Base-by-base conservation (phyloP, 1,284 basidiomycete species). In the Anthracocystis panici-leucophaei region DNA sequence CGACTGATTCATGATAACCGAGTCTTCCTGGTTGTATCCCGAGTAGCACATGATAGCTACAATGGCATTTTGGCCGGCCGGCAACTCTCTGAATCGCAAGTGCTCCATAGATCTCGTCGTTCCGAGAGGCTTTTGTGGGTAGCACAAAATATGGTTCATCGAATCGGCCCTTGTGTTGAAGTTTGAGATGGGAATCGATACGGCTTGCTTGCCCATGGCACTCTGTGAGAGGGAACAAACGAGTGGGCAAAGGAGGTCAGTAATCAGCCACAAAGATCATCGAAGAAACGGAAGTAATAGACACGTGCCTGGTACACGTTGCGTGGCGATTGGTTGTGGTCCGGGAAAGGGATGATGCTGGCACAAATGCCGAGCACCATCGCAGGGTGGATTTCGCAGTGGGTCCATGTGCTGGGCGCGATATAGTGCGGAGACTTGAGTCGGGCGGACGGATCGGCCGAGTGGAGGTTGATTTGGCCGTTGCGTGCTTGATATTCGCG, bases 11-110 rank as follows among this genome's bases (percentile, higher is more conserved):
- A 99, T 97, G 86, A 99, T 99, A 86, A 99, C 96, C 76, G 97
- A 99, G 89, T 99, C 97, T 91, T 99, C 97, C 87, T 99, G 97
- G 87, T 99, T 99, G 88, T 99, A 99, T 35, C 96, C 96, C 79
- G 95, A 97, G 87, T 99, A 99, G 84, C 95, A 98, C 56, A 99
- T 88, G 85, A 99, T 99, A 5, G 97, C 96, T 51, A 99, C 95
- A 74, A 98, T 95, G 50, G 95, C 95, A 84, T 99, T 99, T 86
- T 97, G 95, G 20, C 96, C 97, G 14, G 96, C 96, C 33, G 96
- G 96, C 49, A 99, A 89, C 85, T 99, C 95, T 80, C 95, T 90
- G 91, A 99, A 99, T 82, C 93, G 93, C 72, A 99, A 90, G 83
- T 97, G 97, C 86, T 98, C 94, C 96, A 99, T 98, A 20, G 95